phyloP scores from a whole-genome alignment of 495 filamentous ascomycete species.

The Astrocystis sublimbata region DNA sequence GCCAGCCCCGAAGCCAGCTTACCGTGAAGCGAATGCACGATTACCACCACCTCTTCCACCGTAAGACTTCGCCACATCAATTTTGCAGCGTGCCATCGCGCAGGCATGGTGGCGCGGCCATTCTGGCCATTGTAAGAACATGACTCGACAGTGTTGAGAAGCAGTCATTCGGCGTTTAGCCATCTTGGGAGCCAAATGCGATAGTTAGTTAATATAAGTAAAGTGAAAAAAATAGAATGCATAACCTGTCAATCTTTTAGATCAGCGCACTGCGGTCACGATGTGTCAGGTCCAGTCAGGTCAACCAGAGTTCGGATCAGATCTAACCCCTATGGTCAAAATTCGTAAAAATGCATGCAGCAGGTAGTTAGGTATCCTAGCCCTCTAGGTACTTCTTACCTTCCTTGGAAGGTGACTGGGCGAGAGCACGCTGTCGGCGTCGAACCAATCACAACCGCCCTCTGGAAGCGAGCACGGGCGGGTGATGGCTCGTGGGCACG shows the following conservation, averaged over 20 bases:
- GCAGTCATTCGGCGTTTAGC: background rate
- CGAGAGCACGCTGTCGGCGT: background rate
- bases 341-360: too few relatives aligned
- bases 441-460: background rate
- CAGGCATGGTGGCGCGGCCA: background rate
- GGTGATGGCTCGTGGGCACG: slow-evolving; percentile 5
- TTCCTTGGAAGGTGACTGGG: too few relatives aligned
- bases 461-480: background rate
- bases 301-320: background rate
- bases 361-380: too few relatives aligned
- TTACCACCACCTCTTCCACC: background rate
- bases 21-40: slow-evolving; percentile 6
- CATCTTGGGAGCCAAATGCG: background rate
- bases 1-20: background rate
- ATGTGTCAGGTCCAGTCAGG: background rate
- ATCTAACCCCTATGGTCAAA: too few relatives aligned
- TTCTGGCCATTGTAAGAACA: background rate
- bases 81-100: background rate
- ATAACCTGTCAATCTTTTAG: background rate
- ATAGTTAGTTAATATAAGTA: too few relatives aligned
- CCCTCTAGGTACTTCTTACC: too few relatives aligned
- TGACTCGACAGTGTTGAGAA: background rate
- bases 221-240: too few relatives aligned
- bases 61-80: background rate
- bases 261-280: background rate